A percentile compares a stretch with the other conserved stretches of the same genome.
Conservation (phyloP, 139 green algal genomes). For the Tetraselmis chui region DNA sequence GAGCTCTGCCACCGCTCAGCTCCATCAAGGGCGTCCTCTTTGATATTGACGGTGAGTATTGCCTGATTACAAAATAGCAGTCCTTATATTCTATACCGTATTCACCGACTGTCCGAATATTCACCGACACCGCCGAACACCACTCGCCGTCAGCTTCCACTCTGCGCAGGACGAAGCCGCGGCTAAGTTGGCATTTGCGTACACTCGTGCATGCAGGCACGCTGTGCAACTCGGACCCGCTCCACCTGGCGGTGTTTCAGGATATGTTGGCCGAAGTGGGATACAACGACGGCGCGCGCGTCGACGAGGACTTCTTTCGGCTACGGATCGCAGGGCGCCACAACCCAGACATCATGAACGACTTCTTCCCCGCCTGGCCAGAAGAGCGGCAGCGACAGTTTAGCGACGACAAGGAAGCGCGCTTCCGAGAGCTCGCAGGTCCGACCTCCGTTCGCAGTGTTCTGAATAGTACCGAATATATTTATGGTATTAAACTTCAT, state of each 20-base stretch:
- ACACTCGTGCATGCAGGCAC: slow-evolving; percentile 63
- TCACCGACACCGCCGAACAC: no score
- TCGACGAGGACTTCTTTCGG: slow-evolving; percentile 57
- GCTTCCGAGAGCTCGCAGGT: slow-evolving; percentile 44
- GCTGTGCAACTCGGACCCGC: slow-evolving; percentile 51
- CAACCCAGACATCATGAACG: slow-evolving; percentile 59
- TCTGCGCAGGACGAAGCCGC: no score
- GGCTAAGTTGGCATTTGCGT: no score
- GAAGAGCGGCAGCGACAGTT: slow-evolving; percentile 38
- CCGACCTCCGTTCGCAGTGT: no score
- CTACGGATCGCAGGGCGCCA: slow-evolving; percentile 39
- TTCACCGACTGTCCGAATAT: no score
- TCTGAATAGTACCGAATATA: no score
- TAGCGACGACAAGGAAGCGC: slow-evolving; percentile 60
- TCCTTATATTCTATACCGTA: no score
- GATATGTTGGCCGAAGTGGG: slow-evolving; percentile 45
- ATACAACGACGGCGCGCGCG: slow-evolving; percentile 47
- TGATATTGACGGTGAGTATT: slow-evolving; percentile 37
- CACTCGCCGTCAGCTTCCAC: no score
- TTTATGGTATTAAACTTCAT: no score
- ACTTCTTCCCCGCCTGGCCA: slow-evolving; percentile 62
- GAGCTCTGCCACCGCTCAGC: slow-evolving; percentile 11
- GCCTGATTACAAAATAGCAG: no score
- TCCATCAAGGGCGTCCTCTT: slow-evolving; percentile 29
- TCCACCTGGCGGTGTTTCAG: slow-evolving; percentile 58